phyloP scores from a whole-genome alignment of 2,329 filamentous ascomycete species.

The Cladorrhinum sp. region DNA sequence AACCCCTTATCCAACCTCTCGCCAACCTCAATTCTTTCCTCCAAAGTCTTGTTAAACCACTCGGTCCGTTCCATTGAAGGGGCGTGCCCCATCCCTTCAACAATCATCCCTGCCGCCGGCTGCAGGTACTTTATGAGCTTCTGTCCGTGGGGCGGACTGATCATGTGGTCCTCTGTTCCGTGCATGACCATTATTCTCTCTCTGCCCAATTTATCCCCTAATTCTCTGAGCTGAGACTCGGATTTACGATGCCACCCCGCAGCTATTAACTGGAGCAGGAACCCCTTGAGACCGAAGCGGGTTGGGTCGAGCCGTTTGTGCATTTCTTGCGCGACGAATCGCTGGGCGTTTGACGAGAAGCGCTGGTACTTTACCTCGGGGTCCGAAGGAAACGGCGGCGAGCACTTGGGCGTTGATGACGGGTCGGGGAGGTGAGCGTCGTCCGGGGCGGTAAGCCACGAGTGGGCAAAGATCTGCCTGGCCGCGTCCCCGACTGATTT shows the following conservation, averaged over 20 bases:
- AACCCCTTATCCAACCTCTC: conserved; percentile 40
- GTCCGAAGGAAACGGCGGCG: conserved; percentile 30
- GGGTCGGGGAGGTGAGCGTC: conserved; percentile 48
- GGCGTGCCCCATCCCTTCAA: conserved; percentile 74
- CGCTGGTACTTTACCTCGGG: conserved; percentile 37
- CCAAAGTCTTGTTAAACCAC: conserved; percentile 66
- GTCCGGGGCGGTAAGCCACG: conserved; percentile 64
- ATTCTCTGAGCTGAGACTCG: conserved; percentile 58
- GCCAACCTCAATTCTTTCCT: conserved; percentile 53
- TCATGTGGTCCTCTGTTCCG: conserved; percentile 74
- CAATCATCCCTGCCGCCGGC: conserved; percentile 59
- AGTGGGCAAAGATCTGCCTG: conserved; percentile 60
- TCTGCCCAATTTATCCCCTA: conserved; percentile 68
- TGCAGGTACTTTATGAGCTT: conserved; percentile 63
- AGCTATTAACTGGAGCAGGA: conserved; percentile 74
- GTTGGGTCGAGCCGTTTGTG: conserved; percentile 62
- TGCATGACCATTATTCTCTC: conserved; percentile 75
- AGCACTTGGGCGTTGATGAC: conserved; percentile 37
- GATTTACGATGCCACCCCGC: conserved; percentile 79
- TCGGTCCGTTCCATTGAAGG: conserved; percentile 66
- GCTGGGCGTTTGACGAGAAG: conserved; percentile 76
- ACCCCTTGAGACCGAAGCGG: conserved; percentile 63
- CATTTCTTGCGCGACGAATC: conserved; percentile 77
- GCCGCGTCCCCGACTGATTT: conserved; percentile 63
- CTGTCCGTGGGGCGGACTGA: conserved; percentile 66